phyloP scores from a whole-genome alignment of 2,329 filamentous ascomycete species.

The Scedosporium apiospermum region DNA sequence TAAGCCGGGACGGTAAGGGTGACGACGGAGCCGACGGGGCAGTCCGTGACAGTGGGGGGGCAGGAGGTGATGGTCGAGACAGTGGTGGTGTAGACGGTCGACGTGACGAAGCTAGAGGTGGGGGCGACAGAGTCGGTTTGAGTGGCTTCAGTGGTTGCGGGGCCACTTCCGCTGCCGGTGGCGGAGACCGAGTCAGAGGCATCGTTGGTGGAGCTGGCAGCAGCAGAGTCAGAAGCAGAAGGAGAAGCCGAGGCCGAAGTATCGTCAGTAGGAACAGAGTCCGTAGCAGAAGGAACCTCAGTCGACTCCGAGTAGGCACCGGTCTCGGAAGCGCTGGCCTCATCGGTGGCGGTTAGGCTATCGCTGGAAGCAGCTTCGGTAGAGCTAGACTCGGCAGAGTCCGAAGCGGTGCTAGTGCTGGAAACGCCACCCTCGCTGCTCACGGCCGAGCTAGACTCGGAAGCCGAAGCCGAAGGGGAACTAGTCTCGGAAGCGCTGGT shows the following conservation, averaged over 20 bases:
- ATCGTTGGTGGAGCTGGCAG: not conserved
- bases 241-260: conserved; percentile 3
- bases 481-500: conserved; percentile 5
- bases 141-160: conserved; percentile 9
- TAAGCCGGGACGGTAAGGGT: conserved; percentile 18
- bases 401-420: not conserved
- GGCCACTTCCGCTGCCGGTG: conserved; percentile 1
- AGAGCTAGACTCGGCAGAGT: not conserved
- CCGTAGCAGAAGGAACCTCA: conserved; percentile 3
- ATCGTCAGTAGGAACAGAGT: not conserved
- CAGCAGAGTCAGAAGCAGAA: conserved; percentile 2
- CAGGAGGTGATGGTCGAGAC: conserved; percentile 43
- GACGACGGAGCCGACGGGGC: conserved; percentile 16
- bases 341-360: not conserved
- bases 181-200: conserved; percentile 3
- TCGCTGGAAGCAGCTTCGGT: not conserved
- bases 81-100: conserved; percentile 18
- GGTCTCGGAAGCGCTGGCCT: conserved; percentile 5
- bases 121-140: not conserved
- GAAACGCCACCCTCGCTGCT: not conserved
- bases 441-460: not conserved
- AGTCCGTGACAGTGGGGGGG: conserved; percentile 25
- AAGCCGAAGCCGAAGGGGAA: not conserved
- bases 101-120: conserved; percentile 8
- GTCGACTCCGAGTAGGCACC: conserved; percentile 3